phyloP scores from a whole-genome alignment of 176 grass and related monocot species.

The Aechmea fasciata region DNA sequence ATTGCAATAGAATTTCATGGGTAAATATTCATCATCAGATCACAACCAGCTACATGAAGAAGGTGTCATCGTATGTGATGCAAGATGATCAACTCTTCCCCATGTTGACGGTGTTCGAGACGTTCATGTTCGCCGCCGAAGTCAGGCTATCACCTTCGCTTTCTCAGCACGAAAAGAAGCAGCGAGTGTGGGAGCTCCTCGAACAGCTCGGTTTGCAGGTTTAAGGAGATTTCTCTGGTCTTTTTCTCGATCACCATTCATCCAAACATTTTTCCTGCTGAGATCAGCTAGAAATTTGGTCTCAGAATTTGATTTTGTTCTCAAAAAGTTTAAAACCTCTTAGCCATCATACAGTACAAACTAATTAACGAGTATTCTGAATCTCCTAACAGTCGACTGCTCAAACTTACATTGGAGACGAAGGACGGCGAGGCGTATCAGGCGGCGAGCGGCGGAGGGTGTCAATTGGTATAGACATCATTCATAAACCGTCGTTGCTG shows the following conservation, averaged over 20 bases:
- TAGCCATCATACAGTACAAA: not conserved
- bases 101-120: slow-evolving; percentile 61
- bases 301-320: no score
- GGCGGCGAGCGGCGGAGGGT: slow-evolving; percentile 56
- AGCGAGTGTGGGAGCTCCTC: slow-evolving; percentile 59
- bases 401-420: slow-evolving; percentile 63
- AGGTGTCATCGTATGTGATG: slow-evolving; percentile 71
- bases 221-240: not conserved
- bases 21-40: slow-evolving; percentile 29
- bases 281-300: no score
- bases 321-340: no score
- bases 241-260: no score
- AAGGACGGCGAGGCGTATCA: slow-evolving; percentile 48
- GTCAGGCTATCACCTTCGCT: slow-evolving; percentile 53
- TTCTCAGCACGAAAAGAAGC: slow-evolving; percentile 42
- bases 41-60: slow-evolving; percentile 73
- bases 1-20: slow-evolving; percentile 1
- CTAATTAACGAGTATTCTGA: not conserved
- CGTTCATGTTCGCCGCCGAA: slow-evolving; percentile 54
- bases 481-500: slow-evolving; percentile 53
- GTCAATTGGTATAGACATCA: slow-evolving; percentile 57
- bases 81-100: slow-evolving; percentile 73
- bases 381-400: slow-evolving; percentile 40
- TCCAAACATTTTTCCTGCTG: no score
- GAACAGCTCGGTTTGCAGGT: slow-evolving; percentile 67